phyloP scores from a whole-genome alignment of 2,329 filamentous ascomycete species.

The Alternaria incomplexa region DNA sequence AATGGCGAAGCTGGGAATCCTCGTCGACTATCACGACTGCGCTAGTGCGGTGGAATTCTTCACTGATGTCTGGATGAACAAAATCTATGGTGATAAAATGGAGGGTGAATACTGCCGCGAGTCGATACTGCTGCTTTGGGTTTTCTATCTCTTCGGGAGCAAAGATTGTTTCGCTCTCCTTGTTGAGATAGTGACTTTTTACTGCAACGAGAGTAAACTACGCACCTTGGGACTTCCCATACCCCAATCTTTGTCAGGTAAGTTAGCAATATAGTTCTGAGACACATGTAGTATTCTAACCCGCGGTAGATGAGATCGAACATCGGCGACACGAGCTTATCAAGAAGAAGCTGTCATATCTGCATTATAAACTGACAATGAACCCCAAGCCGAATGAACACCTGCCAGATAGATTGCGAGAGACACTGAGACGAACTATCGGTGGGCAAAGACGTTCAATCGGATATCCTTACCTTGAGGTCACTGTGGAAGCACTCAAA shows the following conservation, averaged over 20 bases:
- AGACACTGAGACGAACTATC: neutral
- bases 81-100: neutral
- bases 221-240: neutral
- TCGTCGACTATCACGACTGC: neutral
- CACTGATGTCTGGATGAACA: neutral
- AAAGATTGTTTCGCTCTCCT: neutral
- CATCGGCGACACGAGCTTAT: neutral
- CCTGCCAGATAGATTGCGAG: neutral
- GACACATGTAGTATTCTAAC: neutral
- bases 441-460: neutral
- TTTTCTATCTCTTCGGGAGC: neutral
- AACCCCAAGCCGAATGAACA: neutral
- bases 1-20: neutral
- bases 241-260: neutral
- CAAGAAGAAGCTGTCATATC: neutral
- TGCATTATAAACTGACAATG: neutral
- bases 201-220: neutral
- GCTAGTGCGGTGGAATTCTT: neutral
- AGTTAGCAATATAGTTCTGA: neutral
- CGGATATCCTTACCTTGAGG: neutral
- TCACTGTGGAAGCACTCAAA: neutral
- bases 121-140: neutral
- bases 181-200: neutral
- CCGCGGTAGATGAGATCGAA: neutral
- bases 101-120: neutral